These are phyloP conservation scores for Pulveroboletus sp. DNA, from an alignment of 768 basidiomycete species.

Conservation along the genomic window DNA sequence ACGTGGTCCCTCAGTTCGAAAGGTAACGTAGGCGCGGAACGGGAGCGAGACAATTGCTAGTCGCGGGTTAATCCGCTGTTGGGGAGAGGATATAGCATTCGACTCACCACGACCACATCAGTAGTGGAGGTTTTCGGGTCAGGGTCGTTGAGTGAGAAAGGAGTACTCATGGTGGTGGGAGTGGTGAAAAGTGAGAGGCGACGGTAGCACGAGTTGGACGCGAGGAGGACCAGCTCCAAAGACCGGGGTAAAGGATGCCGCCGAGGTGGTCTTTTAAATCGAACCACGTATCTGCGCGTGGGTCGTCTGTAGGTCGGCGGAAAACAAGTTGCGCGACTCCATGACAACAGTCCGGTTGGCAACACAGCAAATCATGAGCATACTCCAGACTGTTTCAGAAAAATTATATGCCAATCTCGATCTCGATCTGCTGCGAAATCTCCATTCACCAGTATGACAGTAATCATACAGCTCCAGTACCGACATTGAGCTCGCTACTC, in stretches of 20 bases:
- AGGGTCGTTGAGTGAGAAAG: slow-evolving; percentile 3
- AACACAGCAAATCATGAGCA: neutral
- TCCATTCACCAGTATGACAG: neutral
- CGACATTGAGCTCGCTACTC: slow-evolving; percentile 3
- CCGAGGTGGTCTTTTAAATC: neutral
- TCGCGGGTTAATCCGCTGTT: neutral
- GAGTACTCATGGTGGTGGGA: slow-evolving; percentile 8
- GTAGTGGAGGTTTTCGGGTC: slow-evolving; percentile 15
- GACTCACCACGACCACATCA: slow-evolving; percentile 26
- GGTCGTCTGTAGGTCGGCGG: neutral
- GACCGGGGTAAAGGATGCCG: neutral
- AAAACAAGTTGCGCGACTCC: slow-evolving; percentile 4
- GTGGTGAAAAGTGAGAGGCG: neutral
- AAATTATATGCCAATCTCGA: no score
- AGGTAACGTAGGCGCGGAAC: slow-evolving; percentile 32
- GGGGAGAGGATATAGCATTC: neutral
- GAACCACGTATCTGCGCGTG: neutral
- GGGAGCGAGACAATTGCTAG: slow-evolving; percentile 35
- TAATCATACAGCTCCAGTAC: neutral
- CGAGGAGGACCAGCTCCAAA: slow-evolving; percentile 18
- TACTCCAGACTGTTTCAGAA: no score
- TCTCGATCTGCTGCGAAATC: neutral
- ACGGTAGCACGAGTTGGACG: neutral
- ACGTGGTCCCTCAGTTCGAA: slow-evolving; percentile 35
- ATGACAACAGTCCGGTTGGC: slow-evolving; percentile 17